Conservation (phyloP, 1,284 basidiomycete species). For the Heterobasidion occidentale region DNA sequence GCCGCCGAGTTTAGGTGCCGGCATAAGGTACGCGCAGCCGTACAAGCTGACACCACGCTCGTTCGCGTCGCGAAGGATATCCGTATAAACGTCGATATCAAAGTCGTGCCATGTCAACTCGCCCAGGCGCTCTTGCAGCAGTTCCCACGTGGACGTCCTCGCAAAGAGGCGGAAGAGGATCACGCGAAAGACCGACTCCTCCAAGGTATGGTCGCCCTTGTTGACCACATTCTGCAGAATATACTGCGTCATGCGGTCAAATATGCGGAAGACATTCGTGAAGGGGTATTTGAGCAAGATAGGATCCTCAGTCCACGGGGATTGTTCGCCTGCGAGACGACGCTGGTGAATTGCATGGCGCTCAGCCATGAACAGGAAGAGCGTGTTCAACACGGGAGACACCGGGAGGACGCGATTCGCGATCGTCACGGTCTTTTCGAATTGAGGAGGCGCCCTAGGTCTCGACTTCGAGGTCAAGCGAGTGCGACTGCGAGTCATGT, state of each 20-base stretch:
- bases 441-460: background rate
- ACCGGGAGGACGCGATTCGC: constrained; percentile 18
- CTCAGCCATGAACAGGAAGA: constrained; percentile 29
- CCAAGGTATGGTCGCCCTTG: constrained; percentile 24
- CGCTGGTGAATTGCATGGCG: constrained; percentile 25
- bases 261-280: constrained; percentile 35
- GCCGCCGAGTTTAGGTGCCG: constrained; percentile 28
- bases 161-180: constrained; percentile 35
- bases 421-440: constrained; percentile 15
- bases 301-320: constrained; percentile 30
- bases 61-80: constrained; percentile 19
- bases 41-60: constrained; percentile 21
- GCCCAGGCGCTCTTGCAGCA: constrained; percentile 24
- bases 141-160: constrained; percentile 32
- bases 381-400: constrained; percentile 23
- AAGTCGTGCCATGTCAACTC: constrained; percentile 26
- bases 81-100: constrained; percentile 24
- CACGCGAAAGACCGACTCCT: constrained; percentile 34
- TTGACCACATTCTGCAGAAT: constrained; percentile 30
- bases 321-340: constrained; percentile 21
- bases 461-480: background rate
- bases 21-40: constrained; percentile 31
- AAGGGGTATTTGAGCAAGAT: constrained; percentile 27
- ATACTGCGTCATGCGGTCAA: constrained; percentile 34
- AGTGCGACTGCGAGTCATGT: background rate